Conservation (phyloP, 2,329 filamentous ascomycete genomes). For the Daldinia sp. region DNA sequence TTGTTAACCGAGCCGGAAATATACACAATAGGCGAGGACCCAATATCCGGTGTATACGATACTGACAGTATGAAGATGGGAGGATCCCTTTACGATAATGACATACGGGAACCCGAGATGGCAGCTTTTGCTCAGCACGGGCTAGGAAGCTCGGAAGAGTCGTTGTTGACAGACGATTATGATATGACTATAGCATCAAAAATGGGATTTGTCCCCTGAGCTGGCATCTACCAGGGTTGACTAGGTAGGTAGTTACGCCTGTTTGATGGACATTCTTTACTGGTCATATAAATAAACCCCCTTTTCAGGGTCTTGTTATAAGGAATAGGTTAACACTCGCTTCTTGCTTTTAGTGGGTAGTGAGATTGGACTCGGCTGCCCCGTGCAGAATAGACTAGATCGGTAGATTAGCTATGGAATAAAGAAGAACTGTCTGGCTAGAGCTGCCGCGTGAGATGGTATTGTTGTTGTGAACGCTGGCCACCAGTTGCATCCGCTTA, state of each 20-base stretch:
- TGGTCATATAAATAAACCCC: background rate
- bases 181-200: slow-evolving; percentile 39
- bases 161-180: slow-evolving; percentile 28
- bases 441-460: background rate
- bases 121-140: background rate
- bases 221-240: background rate
- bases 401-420: slow-evolving; percentile 6
- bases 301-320: slow-evolving; percentile 1
- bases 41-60: background rate
- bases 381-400: slow-evolving; percentile 13
- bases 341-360: slow-evolving; percentile 4
- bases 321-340: slow-evolving; percentile 15
- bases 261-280: background rate
- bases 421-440: background rate
- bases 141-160: slow-evolving; percentile 13
- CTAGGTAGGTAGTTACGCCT: background rate
- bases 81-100: background rate
- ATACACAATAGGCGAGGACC: background rate
- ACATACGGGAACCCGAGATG: slow-evolving; percentile 1
- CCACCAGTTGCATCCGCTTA: background rate
- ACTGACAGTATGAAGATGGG: background rate
- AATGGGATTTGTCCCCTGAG: slow-evolving; percentile 35
- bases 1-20: background rate
- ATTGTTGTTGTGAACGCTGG: background rate
- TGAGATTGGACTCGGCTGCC: background rate